These are phyloP conservation scores for Terfezia boudieri DNA, from an alignment of 495 filamentous ascomycete genomes.

Conservation along the genomic window DNA sequence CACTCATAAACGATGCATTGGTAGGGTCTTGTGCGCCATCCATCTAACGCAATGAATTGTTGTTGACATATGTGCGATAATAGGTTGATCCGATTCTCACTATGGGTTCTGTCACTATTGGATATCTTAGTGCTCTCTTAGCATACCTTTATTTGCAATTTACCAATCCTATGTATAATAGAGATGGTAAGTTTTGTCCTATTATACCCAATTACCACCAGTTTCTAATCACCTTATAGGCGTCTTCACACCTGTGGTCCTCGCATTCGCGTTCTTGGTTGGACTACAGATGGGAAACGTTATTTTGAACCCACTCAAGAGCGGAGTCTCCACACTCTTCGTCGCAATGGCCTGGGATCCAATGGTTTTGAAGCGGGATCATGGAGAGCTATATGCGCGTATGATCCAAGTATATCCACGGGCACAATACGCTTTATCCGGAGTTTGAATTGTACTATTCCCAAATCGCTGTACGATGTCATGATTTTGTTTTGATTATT, in stretches of 20 bases:
- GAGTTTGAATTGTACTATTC: neutral
- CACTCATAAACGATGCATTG: constrained; percentile 71
- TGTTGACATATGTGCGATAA: neutral
- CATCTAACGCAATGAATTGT: too few species aligned
- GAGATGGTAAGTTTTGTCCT: constrained; percentile 6
- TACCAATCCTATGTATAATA: constrained; percentile 60
- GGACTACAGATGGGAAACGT: constrained; percentile 73
- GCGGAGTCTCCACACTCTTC: constrained; percentile 60
- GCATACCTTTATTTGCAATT: constrained; percentile 66
- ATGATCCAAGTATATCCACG: constrained; percentile 65
- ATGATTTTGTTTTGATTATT: too few species aligned
- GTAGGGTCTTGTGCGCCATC: neutral
- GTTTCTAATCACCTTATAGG: neutral
- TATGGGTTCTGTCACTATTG: constrained; percentile 67
- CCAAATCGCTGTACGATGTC: neutral
- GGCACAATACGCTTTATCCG: constrained; percentile 34
- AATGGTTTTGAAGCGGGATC: constrained; percentile 58
- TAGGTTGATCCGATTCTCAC: constrained; percentile 64
- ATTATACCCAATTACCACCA: too few species aligned
- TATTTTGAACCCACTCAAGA: constrained; percentile 61
- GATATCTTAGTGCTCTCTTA: constrained; percentile 57
- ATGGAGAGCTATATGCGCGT: constrained; percentile 52
- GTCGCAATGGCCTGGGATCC: constrained; percentile 78
- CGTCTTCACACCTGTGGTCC: constrained; percentile 47
- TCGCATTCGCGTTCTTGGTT: constrained; percentile 66